A percentile compares a stretch with the other conserved stretches of the same genome.
Evolutionary conservation across 2,329 filamentous ascomycete species (phyloP).

Genomic region (Cyanodermella asteris): DNA sequence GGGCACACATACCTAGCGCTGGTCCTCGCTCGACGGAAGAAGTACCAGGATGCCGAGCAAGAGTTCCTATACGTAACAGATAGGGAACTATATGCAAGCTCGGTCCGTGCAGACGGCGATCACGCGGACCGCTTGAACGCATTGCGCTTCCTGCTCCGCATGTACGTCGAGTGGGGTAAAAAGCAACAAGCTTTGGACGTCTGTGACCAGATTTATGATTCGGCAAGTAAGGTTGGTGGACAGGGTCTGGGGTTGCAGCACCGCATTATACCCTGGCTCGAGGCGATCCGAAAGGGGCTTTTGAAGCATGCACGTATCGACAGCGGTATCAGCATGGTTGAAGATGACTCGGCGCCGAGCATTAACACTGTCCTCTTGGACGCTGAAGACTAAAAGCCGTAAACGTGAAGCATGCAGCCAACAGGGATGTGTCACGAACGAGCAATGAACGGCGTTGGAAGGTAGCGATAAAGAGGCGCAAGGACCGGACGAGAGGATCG

Average conservation of each 20-base stretch:
- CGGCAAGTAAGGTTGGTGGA: constrained; percentile 1
- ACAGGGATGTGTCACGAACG: too few species aligned
- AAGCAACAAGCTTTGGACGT: constrained; percentile 2
- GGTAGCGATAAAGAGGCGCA: too few species aligned
- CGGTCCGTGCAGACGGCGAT: constrained; percentile 2
- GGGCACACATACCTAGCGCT: constrained; percentile 4
- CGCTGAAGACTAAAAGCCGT: too few species aligned
- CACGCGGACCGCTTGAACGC: constrained; percentile 5
- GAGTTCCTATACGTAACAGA: constrained; percentile 5
- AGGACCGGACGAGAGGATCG: too few species aligned
- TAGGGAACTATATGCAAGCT: neutral
- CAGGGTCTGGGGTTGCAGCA: constrained; percentile 1
- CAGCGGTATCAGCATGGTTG: too few species aligned
- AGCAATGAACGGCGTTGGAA: too few species aligned
- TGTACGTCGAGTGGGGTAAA: constrained; percentile 3
- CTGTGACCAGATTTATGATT: neutral
- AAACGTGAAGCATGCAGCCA: too few species aligned
- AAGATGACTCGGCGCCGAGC: too few species aligned
- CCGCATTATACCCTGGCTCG: too few species aligned
- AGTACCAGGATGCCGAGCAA: constrained; percentile 6
- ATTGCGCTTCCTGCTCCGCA: constrained; percentile 1
- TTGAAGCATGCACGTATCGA: too few species aligned
- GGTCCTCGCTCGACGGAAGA: constrained; percentile 3
- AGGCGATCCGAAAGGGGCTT: too few species aligned
- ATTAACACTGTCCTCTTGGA: too few species aligned